Base-by-base conservation (phyloP, 2,329 filamentous ascomycete species). In the Tolypocladium tropicale region DNA sequence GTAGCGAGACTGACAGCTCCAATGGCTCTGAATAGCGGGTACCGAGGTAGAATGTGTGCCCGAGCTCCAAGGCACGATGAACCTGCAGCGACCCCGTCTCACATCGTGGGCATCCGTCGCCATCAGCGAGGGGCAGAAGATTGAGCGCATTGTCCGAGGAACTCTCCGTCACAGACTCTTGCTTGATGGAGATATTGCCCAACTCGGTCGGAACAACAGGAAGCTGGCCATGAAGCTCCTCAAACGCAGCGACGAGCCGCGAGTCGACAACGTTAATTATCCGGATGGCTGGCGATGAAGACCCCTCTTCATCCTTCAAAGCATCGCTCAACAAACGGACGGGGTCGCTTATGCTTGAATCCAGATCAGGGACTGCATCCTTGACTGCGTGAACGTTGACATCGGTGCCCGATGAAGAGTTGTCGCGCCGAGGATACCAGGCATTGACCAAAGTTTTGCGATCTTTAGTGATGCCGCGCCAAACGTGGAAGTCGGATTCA, bases 41-140 rank as follows among this genome's bases (percentile, higher is more conserved):
- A 12, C 93, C 92, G 1, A 99, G 84, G 69, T 95, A 86, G 73
- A 99, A 99, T 0, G 94, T 97, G 70, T 99, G 94, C 1, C 90
- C 94, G 18, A 97, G 79, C 72, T 99, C 94, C 53, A 97, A 86
- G 9, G 91, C 89, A 59, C 81, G 85, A 56, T 87, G 80, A 3
- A 88, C 76, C 48, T 76, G 77, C 25, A 97, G 75, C 2, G 70
- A 74, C 0, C 88, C 88, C 0, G 76, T 65, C 0, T 72, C 65
- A 67, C 94, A 99, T 41, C 78, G 76, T 0, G 89, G 83, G 64
- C 94, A 99, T 12, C 70, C 63, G 65, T 95, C 90, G 14, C 88
- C 89, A 48, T 84, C 72, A 52, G 75, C 75, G 21, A 87, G 81
- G 57, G 81, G 80, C 9, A 90, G 74, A 10, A 95, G 71, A 61